Evolutionary conservation across 352 stramenopile species (phyloP).

Genomic region (Pythium plurisporium): DNA sequence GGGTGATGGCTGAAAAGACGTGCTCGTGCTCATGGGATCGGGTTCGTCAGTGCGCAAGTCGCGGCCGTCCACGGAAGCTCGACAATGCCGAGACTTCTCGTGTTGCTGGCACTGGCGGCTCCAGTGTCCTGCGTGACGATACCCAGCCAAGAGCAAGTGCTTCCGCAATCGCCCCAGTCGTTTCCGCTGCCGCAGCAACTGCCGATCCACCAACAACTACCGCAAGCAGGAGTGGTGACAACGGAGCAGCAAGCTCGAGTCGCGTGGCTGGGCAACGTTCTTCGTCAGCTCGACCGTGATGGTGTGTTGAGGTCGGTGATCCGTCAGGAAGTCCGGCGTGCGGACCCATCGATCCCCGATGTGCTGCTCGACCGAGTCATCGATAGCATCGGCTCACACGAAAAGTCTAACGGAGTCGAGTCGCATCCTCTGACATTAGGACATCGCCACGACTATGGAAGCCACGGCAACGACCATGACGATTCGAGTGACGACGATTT

Average conservation of each 20-base stretch:
- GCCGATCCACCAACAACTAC: not conserved
- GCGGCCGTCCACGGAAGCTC: not conserved
- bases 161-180: not conserved
- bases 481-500: slow-evolving; percentile 9
- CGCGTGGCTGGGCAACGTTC: slow-evolving; percentile 10
- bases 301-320: not conserved
- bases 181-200: not conserved
- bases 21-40: not conserved
- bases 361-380: not conserved
- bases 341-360: slow-evolving; percentile 7
- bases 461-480: slow-evolving; percentile 3
- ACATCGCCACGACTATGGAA: slow-evolving; percentile 3
- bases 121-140: not conserved
- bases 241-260: not conserved
- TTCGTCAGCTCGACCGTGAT: slow-evolving; percentile 6
- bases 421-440: not conserved
- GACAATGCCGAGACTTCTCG: not conserved
- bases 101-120: not conserved
- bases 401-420: not conserved
- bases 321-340: not conserved
- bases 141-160: not conserved
- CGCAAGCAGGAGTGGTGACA: not conserved
- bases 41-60: too few species aligned
- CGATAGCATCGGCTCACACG: not conserved
- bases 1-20: not conserved